These are phyloP conservation scores for Kwoniella mangroviensis DNA, from an alignment of 768 basidiomycete species.

Conservation along the genomic window DNA sequence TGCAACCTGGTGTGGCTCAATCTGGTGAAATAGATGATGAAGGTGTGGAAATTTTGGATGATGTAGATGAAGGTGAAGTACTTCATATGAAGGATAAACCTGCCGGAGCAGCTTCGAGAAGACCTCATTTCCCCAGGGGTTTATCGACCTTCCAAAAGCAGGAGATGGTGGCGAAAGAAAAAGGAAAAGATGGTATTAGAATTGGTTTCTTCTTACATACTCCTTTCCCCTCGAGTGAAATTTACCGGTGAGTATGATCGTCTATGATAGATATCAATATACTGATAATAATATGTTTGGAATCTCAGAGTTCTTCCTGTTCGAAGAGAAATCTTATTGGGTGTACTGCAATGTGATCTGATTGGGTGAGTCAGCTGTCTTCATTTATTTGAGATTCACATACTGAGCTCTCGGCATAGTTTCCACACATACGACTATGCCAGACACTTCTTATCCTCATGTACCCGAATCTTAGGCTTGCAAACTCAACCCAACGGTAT, in stretches of 20 bases:
- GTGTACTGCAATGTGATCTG: conserved; percentile 91
- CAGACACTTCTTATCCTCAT: conserved; percentile 97
- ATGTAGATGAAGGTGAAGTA: conserved; percentile 66
- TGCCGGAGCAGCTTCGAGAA: conserved; percentile 59
- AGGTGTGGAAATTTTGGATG: conserved; percentile 57
- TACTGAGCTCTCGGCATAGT: conserved; percentile 18
- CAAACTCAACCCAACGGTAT: conserved; percentile 98
- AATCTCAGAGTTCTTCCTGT: conserved; percentile 84
- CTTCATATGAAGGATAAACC: conserved; percentile 35
- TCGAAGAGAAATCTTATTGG: conserved; percentile 94
- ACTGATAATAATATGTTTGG: conserved; percentile 5
- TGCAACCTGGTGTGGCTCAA: conserved; percentile 33
- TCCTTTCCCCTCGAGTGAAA: conserved; percentile 96
- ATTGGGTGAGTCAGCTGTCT: conserved; percentile 66
- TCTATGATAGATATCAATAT: neutral
- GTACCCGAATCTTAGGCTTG: conserved; percentile 91
- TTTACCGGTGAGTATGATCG: conserved; percentile 75
- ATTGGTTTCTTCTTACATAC: conserved; percentile 99
- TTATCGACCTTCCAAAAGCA: conserved; percentile 48
- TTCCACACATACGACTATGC: conserved; percentile 99
- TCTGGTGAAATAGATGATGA: conserved; percentile 35
- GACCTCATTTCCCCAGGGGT: conserved; percentile 36
- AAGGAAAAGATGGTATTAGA: conserved; percentile 66
- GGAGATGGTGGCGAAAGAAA: conserved; percentile 52
- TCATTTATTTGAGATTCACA: neutral